These are phyloP conservation scores for Ziziphus jujuba DNA, from an alignment of 306 rosid species.

Conservation along the genomic window DNA sequence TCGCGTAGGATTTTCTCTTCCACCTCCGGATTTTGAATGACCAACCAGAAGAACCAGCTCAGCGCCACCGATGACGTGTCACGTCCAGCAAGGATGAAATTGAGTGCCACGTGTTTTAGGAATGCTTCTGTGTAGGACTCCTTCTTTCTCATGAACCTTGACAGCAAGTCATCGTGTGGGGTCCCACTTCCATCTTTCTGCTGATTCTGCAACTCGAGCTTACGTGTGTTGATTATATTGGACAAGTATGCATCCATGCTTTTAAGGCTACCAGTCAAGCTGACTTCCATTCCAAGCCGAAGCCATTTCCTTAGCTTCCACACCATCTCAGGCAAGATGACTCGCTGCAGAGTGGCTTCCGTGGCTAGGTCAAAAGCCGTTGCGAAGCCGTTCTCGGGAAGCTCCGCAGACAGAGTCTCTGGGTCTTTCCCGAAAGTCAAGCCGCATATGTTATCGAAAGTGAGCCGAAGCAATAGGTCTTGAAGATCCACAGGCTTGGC, in stretches of 20 bases:
- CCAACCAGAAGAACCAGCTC: conserved; percentile 88
- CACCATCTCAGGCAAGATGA: conserved; percentile 38
- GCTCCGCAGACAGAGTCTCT: conserved; percentile 39
- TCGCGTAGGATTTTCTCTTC: conserved; percentile 71
- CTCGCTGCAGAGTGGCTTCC: conserved; percentile 49
- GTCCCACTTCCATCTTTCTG: conserved; percentile 15
- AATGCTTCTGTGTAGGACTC: conserved; percentile 64
- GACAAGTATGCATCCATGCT: conserved; percentile 53
- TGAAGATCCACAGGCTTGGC: conserved; percentile 60
- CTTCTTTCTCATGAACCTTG: conserved; percentile 83
- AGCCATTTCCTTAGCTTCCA: conserved; percentile 60
- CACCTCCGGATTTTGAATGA: conserved; percentile 44
- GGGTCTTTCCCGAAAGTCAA: conserved; percentile 85
- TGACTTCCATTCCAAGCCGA: conserved; percentile 63
- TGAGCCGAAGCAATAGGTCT: conserved; percentile 83
- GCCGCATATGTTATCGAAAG: conserved; percentile 93
- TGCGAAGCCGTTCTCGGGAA: conserved; percentile 51
- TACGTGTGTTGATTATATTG: conserved; percentile 57
- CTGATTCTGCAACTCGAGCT: conserved; percentile 41
- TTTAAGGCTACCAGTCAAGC: conserved; percentile 44
- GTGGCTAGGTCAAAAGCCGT: conserved; percentile 52
- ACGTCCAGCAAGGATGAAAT: conserved; percentile 92
- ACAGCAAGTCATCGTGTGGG: conserved; percentile 67
- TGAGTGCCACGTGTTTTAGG: conserved; percentile 80
- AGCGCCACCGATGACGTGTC: conserved; percentile 89